A percentile compares a stretch with the other conserved stretches of the same genome.
Evolutionary conservation across 345 rosid species (phyloP).

Genomic region (Capsella bursapastoris): DNA sequence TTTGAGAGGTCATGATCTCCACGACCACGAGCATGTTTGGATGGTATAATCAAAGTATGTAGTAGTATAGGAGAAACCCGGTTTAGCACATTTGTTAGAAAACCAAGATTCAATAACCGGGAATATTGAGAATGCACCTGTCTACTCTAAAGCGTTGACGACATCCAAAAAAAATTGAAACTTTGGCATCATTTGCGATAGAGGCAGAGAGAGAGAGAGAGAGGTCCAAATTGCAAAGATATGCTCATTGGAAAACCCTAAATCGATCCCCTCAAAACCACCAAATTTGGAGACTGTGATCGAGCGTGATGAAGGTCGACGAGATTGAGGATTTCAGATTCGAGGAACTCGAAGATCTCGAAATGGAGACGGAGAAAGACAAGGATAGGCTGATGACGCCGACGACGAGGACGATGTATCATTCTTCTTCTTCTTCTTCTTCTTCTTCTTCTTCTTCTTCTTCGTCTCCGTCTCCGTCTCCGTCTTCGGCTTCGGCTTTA

Average conservation of each 20-base stretch:
- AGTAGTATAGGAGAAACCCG: background rate
- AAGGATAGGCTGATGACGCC: constrained; percentile 16
- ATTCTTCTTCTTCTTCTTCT: constrained; percentile 35
- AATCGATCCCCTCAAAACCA: constrained; percentile 11
- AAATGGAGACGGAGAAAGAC: constrained; percentile 29
- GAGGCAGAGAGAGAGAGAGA: background rate
- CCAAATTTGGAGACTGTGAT: constrained; percentile 8
- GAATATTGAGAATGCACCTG: constrained; percentile 5
- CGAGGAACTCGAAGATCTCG: constrained; percentile 28
- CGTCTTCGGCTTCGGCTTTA: constrained; percentile 49
- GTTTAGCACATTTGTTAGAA: constrained; percentile 2
- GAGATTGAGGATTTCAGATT: constrained; percentile 8
- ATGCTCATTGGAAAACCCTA: constrained; percentile 40
- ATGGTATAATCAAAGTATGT: background rate
- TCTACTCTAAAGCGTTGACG: constrained; percentile 36
- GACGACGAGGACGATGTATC: constrained; percentile 23
- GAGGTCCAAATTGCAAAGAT: constrained; percentile 10
- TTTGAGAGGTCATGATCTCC: too few species aligned
- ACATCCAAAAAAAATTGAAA: constrained; percentile 18
- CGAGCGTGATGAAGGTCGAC: constrained; percentile 11
- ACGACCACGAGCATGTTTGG: background rate
- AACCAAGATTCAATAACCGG: constrained; percentile 36
- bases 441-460: constrained; percentile 34
- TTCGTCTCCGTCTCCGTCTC: constrained; percentile 28
- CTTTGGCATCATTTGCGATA: constrained; percentile 26